Conservation (phyloP, 2,329 filamentous ascomycete genomes). For the Nothophoma quercina region DNA sequence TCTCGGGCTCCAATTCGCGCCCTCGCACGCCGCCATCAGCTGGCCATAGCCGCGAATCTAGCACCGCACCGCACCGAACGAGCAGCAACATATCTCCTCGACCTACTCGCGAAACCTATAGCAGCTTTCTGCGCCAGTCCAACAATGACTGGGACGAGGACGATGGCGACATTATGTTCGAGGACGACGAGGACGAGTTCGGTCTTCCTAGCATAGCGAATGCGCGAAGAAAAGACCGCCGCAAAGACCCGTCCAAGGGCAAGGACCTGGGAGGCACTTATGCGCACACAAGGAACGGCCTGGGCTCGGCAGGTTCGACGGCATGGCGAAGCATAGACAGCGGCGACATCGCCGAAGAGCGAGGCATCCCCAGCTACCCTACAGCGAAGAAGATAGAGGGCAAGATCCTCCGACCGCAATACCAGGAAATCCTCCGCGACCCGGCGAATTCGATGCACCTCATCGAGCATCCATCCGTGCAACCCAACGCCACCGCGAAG, state of each 20-base stretch:
- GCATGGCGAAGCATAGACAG: constrained; percentile 75
- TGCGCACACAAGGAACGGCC: constrained; percentile 25
- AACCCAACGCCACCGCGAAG: constrained; percentile 77
- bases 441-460: constrained; percentile 95
- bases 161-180: constrained; percentile 77
- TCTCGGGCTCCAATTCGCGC: constrained; percentile 68
- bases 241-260: constrained; percentile 53
- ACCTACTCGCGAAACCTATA: constrained; percentile 74
- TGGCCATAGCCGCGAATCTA: constrained; percentile 65
- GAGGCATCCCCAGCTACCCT: constrained; percentile 82
- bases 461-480: constrained; percentile 82
- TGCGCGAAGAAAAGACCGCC: constrained; percentile 76
- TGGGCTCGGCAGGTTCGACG: constrained; percentile 26
- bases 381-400: constrained; percentile 88
- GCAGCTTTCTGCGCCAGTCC: constrained; percentile 80
- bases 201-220: constrained; percentile 90
- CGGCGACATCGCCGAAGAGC: constrained; percentile 91
- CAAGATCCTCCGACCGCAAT: constrained; percentile 95
- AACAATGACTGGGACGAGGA: constrained; percentile 80
- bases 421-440: constrained; percentile 87
- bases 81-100: constrained; percentile 65
- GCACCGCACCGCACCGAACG: constrained; percentile 63
- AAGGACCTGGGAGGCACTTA: constrained; percentile 53
- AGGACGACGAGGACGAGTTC: constrained; percentile 95
- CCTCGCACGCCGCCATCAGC: constrained; percentile 76